Evolutionary conservation across 805 yeast genomes (phyloP).

Genomic region (Ogataea salicorniae): DNA sequence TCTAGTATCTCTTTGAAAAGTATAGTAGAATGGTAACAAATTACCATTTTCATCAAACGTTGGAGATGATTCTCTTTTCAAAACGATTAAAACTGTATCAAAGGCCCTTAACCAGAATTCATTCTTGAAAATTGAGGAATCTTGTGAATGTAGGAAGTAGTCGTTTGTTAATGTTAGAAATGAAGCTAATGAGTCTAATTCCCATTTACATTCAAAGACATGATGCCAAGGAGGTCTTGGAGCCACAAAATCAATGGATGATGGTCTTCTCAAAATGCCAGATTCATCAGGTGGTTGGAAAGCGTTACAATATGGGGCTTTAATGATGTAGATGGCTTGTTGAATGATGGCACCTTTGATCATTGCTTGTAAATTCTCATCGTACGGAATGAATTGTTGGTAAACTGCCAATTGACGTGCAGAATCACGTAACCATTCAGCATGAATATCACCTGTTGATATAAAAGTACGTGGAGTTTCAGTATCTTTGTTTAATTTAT

Average conservation of each 20-base stretch:
- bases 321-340: slow-evolving; percentile 59
- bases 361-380: slow-evolving; percentile 43
- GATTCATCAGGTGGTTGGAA: slow-evolving; percentile 75
- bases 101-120: slow-evolving; percentile 56
- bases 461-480: slow-evolving; percentile 58
- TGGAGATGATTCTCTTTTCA: slow-evolving; percentile 57
- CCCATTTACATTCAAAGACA: slow-evolving; percentile 89
- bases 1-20: slow-evolving; percentile 69
- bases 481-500: slow-evolving; percentile 15
- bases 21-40: slow-evolving; percentile 47
- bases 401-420: slow-evolving; percentile 79
- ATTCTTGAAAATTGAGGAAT: slow-evolving; percentile 41
- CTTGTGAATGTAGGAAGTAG: slow-evolving; percentile 53
- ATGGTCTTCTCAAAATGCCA: slow-evolving; percentile 41
- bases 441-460: slow-evolving; percentile 90
- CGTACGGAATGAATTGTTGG: slow-evolving; percentile 53
- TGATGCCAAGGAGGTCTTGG: slow-evolving; percentile 67
- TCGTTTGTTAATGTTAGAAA: slow-evolving; percentile 72
- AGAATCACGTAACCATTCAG: slow-evolving; percentile 89
- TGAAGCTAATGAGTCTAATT: slow-evolving; percentile 79
- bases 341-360: slow-evolving; percentile 76
- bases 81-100: slow-evolving; percentile 43
- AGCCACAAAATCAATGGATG: slow-evolving; percentile 57
- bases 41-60: slow-evolving; percentile 51
- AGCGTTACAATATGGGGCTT: slow-evolving; percentile 83